Evolutionary conservation across 2,329 filamentous ascomycete species (phyloP), one percentile per base, ranked within the genome.

Genomic region (Graphilbum sp.): DNA sequence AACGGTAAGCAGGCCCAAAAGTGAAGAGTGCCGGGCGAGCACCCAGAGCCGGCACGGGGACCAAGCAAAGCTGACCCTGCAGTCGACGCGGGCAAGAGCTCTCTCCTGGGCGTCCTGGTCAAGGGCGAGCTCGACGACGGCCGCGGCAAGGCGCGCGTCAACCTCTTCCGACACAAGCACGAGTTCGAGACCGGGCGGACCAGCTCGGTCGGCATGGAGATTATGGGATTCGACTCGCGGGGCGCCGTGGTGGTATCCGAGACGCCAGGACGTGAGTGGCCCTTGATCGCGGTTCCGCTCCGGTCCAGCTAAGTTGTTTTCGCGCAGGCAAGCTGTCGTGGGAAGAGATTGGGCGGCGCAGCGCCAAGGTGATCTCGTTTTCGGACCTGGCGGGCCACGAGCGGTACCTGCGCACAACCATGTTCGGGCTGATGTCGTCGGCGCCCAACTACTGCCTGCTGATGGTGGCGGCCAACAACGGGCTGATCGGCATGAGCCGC

Each of bases 401-500:
- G 62, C 75, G 84, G 36, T 98, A 98, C 54, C 66, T 98, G 36
- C 75, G 90, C 25, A 98, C 90, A 2, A 98, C 90, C 0, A 88
- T 98, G 20, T 98, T 98, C 53, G 90, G 90, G 2, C 68, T 98
- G 47, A 63, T 98, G 19, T 93, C 85, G 39, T 92, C 84, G 58
- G 92, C 86, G 62, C 90, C 90, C 0, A 94, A 96, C 53, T 98
- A 96, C 63, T 96, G 90, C 54, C 62, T 98, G 21, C 72, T 98
- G 35, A 98, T 98, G 90, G 90, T 98, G 0, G 90, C 90, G 12
- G 90, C 90, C 16, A 98, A 98, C 51, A 96, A 98, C 53, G 90
- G 90, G 4, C 65, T 98, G 34, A 83, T 96, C 34, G 90, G 90
- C 17, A 98, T 96, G 90, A 93, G 84, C 59, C 93, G 92, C 66